Evolutionary conservation across 495 filamentous ascomycete species (phyloP).

Genomic region (Talaromyces borbonicus): DNA sequence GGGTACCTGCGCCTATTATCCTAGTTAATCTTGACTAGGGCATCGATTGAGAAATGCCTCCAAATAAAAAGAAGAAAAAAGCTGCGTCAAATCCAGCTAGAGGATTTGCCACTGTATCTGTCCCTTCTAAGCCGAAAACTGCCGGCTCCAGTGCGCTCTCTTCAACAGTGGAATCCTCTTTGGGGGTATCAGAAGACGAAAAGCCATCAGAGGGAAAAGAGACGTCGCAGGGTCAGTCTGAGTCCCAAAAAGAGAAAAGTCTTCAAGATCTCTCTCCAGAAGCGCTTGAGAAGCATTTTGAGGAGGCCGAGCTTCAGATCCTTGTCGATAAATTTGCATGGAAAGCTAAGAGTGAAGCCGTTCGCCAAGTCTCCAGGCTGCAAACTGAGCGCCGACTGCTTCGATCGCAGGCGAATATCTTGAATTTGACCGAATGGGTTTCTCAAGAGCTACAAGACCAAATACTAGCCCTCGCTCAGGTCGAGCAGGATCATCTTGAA

Average conservation of each 20-base stretch:
- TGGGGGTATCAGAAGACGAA: conserved; percentile 32
- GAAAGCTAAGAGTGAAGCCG: conserved; percentile 56
- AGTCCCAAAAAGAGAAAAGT: neutral
- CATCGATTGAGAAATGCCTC: conserved; percentile 42
- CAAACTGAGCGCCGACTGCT: conserved; percentile 72
- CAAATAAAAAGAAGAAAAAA: conserved; percentile 85
- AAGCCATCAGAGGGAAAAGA: conserved; percentile 20
- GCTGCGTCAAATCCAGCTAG: conserved; percentile 71
- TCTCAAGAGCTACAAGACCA: conserved; percentile 67
- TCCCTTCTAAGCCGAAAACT: conserved; percentile 60
- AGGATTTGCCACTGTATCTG: conserved; percentile 85
- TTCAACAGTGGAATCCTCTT: conserved; percentile 24
- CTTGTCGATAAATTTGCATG: conserved; percentile 70
- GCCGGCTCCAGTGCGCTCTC: conserved; percentile 20
- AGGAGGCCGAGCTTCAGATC: conserved; percentile 70
- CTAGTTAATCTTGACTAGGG: too few species aligned
- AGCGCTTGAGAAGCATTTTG: conserved; percentile 74
- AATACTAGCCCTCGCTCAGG: conserved; percentile 49
- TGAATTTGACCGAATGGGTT: conserved; percentile 70
- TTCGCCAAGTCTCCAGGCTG: conserved; percentile 58
- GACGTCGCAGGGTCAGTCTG: conserved; percentile 9
- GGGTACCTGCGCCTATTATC: too few species aligned
- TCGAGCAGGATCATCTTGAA: conserved; percentile 29
- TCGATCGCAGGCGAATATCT: conserved; percentile 56
- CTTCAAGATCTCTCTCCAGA: conserved; percentile 58